phyloP scores from a whole-genome alignment of 129 eudicot genomes.

The Centaurea solstitialis region DNA sequence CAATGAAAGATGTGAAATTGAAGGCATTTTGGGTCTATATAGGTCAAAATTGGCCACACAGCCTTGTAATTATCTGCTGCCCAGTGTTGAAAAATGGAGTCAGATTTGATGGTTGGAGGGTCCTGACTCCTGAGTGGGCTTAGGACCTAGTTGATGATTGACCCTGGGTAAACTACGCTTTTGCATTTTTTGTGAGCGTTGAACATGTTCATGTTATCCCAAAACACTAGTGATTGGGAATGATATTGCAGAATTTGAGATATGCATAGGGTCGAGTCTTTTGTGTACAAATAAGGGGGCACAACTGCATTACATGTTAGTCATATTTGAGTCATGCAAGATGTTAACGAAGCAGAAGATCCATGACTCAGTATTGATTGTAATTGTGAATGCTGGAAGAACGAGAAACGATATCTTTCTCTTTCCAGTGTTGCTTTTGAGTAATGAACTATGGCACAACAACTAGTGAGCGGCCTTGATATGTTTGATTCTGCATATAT shows the following conservation, averaged over 20 bases:
- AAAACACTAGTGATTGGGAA: not conserved
- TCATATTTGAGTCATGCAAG: not conserved
- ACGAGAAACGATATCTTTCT: not conserved
- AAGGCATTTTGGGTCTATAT: not conserved
- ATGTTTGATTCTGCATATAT: not conserved
- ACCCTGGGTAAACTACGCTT: not conserved
- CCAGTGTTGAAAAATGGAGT: not conserved
- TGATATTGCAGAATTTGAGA: not conserved
- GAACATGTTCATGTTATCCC: not conserved
- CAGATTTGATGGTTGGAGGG: not conserved
- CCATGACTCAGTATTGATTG: not conserved
- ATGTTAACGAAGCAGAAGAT: not conserved
- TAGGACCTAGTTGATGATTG: not conserved
- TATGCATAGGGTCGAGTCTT: not conserved
- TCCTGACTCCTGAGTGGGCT: not conserved
- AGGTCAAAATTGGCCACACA: not conserved
- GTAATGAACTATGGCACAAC: not conserved
- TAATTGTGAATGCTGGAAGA: not conserved
- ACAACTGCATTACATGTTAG: not conserved
- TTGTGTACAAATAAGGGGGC: not conserved
- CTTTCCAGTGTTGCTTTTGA: not conserved
- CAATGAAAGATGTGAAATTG: constrained; percentile 1
- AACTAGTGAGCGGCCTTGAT: not conserved
- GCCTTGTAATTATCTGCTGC: not conserved
- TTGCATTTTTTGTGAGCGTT: not conserved